Evolutionary conservation across 2,329 filamentous ascomycete genomes (phyloP).

Genomic region (Ustulina deusta): DNA sequence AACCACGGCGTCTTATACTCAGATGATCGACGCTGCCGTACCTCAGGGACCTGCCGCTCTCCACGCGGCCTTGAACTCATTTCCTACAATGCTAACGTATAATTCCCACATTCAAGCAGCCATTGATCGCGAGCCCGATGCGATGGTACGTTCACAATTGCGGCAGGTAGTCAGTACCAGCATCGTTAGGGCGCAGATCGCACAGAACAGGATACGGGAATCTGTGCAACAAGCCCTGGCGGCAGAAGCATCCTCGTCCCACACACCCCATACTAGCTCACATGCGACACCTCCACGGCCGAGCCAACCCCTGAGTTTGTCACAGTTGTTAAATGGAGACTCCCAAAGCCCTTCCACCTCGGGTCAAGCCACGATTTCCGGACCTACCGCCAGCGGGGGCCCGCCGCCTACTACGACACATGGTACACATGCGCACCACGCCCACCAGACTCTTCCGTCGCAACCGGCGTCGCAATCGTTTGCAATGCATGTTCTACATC

Average conservation of each 20-base stretch:
- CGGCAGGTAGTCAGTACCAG: constrained; percentile 63
- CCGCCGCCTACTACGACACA: constrained; percentile 30
- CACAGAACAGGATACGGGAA: constrained; percentile 53
- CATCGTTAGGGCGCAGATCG: constrained; percentile 60
- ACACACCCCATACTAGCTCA: constrained; percentile 18
- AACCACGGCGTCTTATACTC: constrained; percentile 58
- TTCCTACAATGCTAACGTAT: constrained; percentile 63
- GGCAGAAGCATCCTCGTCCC: constrained; percentile 23
- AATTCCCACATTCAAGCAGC: constrained; percentile 62
- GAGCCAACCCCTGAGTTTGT: constrained; percentile 32
- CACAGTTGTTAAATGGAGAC: constrained; percentile 33
- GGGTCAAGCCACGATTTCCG: not conserved
- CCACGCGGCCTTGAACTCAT: constrained; percentile 58
- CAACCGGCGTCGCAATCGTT: constrained; percentile 15
- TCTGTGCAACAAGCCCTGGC: constrained; percentile 45
- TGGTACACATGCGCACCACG: constrained; percentile 22
- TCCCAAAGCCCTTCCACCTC: constrained; percentile 26
- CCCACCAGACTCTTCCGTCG: constrained; percentile 27
- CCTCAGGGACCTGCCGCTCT: constrained; percentile 63
- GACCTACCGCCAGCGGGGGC: constrained; percentile 8
- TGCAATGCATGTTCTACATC: constrained; percentile 20
- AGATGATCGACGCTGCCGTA: constrained; percentile 66
- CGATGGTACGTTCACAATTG: constrained; percentile 61
- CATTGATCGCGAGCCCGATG: constrained; percentile 65
- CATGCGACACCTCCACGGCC: constrained; percentile 27